These are phyloP conservation scores for Ascochyta fabae DNA, from an alignment of 2,329 filamentous ascomycete species.

Conservation along the genomic window DNA sequence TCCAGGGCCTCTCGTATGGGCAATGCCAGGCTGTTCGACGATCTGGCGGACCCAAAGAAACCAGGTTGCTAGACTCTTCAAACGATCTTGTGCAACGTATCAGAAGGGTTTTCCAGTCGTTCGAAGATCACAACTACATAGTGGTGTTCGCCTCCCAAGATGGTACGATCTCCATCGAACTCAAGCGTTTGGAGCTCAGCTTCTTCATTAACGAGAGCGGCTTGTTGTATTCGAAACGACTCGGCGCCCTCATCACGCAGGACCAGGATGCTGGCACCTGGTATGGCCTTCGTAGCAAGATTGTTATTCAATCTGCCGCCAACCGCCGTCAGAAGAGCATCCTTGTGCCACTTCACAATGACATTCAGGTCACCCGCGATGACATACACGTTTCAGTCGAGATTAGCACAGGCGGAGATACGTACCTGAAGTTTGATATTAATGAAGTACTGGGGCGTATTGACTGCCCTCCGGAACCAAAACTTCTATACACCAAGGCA, in stretches of 20 bases:
- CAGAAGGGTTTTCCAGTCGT: conserved; percentile 56
- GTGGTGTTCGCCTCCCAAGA: conserved; percentile 55
- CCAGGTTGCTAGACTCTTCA: conserved; percentile 19
- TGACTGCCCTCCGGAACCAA: conserved; percentile 63
- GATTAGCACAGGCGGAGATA: conserved; percentile 40
- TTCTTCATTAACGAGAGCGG: conserved; percentile 58
- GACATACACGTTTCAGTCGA: conserved; percentile 53
- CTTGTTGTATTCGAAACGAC: conserved; percentile 57
- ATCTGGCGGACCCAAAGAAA: neutral
- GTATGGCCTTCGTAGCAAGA: conserved; percentile 65
- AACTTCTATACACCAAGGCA: conserved; percentile 63
- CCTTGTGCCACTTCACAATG: conserved; percentile 13
- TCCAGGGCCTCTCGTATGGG: conserved; percentile 39
- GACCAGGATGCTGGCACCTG: conserved; percentile 66
- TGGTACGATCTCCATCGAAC: conserved; percentile 53
- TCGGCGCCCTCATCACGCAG: conserved; percentile 60
- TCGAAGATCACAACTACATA: conserved; percentile 56
- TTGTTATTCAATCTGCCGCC: conserved; percentile 59
- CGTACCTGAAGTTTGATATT: conserved; percentile 60
- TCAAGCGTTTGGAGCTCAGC: conserved; percentile 60
- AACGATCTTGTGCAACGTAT: conserved; percentile 52
- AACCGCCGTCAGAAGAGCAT: conserved; percentile 54
- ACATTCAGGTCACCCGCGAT: conserved; percentile 24
- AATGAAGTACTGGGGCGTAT: conserved; percentile 63
- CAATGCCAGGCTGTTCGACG: conserved; percentile 13